A percentile compares a stretch with the other conserved stretches of the same genome.
Evolutionary conservation across 805 yeast species (phyloP).

Genomic region (Metschnikowia rubicola): DNA sequence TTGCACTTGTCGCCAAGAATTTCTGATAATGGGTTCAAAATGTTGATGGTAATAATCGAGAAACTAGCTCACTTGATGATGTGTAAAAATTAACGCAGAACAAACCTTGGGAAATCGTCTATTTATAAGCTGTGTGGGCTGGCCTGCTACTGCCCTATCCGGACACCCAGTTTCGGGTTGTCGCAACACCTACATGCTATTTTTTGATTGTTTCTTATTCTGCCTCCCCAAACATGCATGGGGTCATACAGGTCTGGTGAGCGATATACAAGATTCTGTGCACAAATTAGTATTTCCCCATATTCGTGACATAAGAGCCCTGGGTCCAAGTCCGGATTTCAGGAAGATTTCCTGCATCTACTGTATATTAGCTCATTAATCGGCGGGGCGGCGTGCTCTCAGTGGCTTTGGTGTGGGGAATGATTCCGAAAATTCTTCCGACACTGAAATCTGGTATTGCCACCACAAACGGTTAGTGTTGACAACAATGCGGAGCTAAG

Average conservation of each 20-base stretch:
- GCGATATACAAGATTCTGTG: not conserved
- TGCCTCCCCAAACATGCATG: not conserved
- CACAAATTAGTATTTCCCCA: not conserved
- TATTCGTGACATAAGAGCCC: conserved; percentile 1
- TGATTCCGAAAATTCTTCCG: not conserved
- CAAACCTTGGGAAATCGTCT: not conserved
- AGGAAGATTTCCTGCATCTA: not conserved
- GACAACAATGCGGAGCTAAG: too few relatives aligned
- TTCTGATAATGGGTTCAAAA: too few relatives aligned
- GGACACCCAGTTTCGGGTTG: not conserved
- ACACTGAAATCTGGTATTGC: not conserved
- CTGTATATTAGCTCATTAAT: not conserved
- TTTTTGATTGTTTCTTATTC: not conserved
- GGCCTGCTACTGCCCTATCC: not conserved
- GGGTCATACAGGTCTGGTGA: too few relatives aligned
- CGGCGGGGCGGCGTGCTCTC: not conserved
- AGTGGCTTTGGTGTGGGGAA: conserved; percentile 1
- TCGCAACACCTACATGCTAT: not conserved
- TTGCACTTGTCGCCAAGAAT: not conserved
- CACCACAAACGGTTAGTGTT: too few relatives aligned
- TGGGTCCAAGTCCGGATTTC: not conserved
- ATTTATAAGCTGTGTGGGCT: not conserved
- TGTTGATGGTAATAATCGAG: not conserved
- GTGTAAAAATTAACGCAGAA: not conserved
- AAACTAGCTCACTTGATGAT: not conserved